A percentile compares a stretch with the other conserved stretches of the same genome.
phyloP scores from a whole-genome alignment of 441 rosid genomes.

The Croton setiger region DNA sequence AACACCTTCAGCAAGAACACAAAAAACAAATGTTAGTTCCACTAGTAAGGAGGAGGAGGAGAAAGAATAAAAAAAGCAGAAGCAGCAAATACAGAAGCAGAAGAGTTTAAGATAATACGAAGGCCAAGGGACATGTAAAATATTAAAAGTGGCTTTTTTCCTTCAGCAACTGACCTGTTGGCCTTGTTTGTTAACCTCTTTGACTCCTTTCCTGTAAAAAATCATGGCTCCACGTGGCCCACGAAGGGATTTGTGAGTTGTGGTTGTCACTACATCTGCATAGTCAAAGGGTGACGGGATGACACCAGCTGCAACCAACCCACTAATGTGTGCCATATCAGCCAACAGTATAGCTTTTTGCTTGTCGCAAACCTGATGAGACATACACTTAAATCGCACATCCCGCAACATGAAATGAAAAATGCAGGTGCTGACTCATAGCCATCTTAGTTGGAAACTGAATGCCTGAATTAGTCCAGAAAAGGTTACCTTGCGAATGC shows the following conservation, averaged over 20 bases:
- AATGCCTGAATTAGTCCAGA: slow-evolving; percentile 14
- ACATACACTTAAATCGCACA: slow-evolving; percentile 5
- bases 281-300: slow-evolving; percentile 97
- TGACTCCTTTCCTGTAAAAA: slow-evolving; percentile 90
- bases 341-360: slow-evolving; percentile 85
- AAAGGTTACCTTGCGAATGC: slow-evolving; percentile 71
- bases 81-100: slow-evolving; percentile 3
- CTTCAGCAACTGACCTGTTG: slow-evolving; percentile 53
- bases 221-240: slow-evolving; percentile 99
- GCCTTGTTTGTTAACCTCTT: slow-evolving; percentile 84
- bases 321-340: slow-evolving; percentile 98
- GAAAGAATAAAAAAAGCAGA: not conserved
- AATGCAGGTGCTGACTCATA: not conserved
- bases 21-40: slow-evolving; percentile 13
- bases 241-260: slow-evolving; percentile 98
- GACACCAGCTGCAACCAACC: slow-evolving; percentile 96
- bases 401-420: slow-evolving; percentile 12
- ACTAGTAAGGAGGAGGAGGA: not conserved
- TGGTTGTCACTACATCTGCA: slow-evolving; percentile 95
- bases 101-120: not conserved
- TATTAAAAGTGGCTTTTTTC: not conserved
- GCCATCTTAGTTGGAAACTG: slow-evolving; percentile 2
- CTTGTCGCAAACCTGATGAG: slow-evolving; percentile 83
- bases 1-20: slow-evolving; percentile 50
- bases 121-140: not conserved